Base-by-base conservation (phyloP, 164 flowering plant genomes). In the Warburgia ugandensis region DNA sequence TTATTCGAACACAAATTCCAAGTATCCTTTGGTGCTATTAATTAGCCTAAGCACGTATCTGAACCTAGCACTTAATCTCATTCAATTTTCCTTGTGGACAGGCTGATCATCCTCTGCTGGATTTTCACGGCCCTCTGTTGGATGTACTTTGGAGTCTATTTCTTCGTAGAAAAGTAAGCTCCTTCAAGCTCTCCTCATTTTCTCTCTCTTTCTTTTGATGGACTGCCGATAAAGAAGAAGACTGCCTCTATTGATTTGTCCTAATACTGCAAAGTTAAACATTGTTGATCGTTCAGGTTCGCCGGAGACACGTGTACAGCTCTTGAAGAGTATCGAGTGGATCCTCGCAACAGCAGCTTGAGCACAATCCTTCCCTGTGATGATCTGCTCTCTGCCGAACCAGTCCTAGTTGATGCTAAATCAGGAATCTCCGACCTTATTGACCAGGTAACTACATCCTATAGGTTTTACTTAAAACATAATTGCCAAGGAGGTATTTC, bases 341-440 rank as follows among this genome's bases (percentile, higher is more conserved):
- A 86, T 55, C 95, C 97, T 7, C 55, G 67, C 41, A 81, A 84
- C 75, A 89, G 68, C 66, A 89, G 84, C 74, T 60, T 89, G 76
- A 77, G 86, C 68, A 67, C 88, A 0, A 71, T 89, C 50, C 73
- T 89, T 9, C 94, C 97, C 0, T 89, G 97, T 39, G 70, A 86
- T 13, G 74, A 84, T 48, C 48, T 89, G 53, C 70, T 55, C 46
- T 73, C 86, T 7, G 92, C 88, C 19, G 50, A 73, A 61, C 44
- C 81, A 0, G 70, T 73, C 22, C 62, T 89, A 2, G 49, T 44
- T 3, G 77, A 81, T 55, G 74, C 85, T 42, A 69, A 85, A 55
- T 65, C 56, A 26, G 83, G 76, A 40, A 68, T 89, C 36, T 73
- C 77, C 62, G 58, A 69, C 61, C 61, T 84, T 6, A 80, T 90